Evolutionary conservation across 2,329 filamentous ascomycete genomes (phyloP).

Genomic region (Botryotinia calthae): DNA sequence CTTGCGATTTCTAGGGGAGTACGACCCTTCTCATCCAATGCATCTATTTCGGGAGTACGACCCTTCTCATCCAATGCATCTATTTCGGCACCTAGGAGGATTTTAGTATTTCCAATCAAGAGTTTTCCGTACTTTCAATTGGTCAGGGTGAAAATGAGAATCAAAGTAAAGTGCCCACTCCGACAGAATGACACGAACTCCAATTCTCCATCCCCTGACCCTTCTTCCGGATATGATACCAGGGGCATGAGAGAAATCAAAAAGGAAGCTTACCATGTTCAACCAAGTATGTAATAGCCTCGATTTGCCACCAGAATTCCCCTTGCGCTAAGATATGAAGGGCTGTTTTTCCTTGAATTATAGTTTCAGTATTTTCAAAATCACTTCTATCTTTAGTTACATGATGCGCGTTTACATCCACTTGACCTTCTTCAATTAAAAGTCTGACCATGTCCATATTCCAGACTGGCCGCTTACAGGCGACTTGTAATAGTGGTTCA

Average conservation of each 20-base stretch:
- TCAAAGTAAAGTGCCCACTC: not conserved
- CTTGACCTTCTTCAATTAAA: slow-evolving; percentile 39
- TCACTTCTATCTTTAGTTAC: not conserved
- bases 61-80: slow-evolving; percentile 24
- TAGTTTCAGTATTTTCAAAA: not conserved
- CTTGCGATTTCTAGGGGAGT: slow-evolving; percentile 26
- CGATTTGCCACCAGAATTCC: slow-evolving; percentile 24
- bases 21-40: slow-evolving; percentile 17
- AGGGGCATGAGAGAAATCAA: not conserved
- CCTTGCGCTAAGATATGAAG: slow-evolving; percentile 23
- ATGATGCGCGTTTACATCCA: slow-evolving; percentile 37
- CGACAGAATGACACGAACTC: not conserved
- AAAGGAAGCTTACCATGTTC: slow-evolving; percentile 22
- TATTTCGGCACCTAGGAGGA: slow-evolving; percentile 27
- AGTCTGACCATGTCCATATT: slow-evolving; percentile 41
- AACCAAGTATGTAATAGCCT: slow-evolving; percentile 30
- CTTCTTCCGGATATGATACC: no score
- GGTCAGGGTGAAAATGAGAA: no score
- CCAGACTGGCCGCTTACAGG: slow-evolving; percentile 29
- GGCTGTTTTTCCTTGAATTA: slow-evolving; percentile 3
- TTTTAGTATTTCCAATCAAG: not conserved
- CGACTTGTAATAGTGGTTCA: not conserved
- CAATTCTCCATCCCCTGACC: no score
- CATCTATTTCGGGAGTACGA: slow-evolving; percentile 31
- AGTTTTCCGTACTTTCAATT: no score